Base-by-base conservation (phyloP, 768 basidiomycete species). In the Boletus rubropictus region DNA sequence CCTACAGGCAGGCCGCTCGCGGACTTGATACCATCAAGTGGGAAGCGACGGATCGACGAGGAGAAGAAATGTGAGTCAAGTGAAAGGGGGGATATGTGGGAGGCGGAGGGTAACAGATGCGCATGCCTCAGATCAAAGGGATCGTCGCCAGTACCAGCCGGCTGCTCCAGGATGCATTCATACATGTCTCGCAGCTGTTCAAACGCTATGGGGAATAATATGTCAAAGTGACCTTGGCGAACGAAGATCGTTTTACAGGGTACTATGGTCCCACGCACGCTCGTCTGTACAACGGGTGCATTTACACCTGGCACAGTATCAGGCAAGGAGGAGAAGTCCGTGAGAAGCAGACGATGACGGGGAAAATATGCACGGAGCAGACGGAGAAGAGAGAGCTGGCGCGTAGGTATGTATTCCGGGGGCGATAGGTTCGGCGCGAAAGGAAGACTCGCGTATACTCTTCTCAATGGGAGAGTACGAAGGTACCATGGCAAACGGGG, bases 131-230 rank as follows among this genome's bases (percentile, higher is more conserved):
- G 44, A 21, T 62, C 46, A n/a, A 53, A 49, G 12, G 46, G 50
- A 22, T 54, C 49, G 18, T 56, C 46, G 21, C 29, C 22, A 4
- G 36, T 43, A 7, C 71, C 70, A 32, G 56, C 53, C 4, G 83
- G 80, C 57, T 80, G 77, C 31, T 82, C 77, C 49, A 98, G 79
- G 46, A 85, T 76, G 54, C 81, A 74, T 60, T 93, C 88, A 67
- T 97, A 97, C 80, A 94, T 89, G 62, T 95, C 90, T 39, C 88
- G 74, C 44, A 98, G 74, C 18, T 75, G 77, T 43, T 78, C 79
- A 54, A 97, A 97, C 62, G 89, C 73, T 11, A 95, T 98, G 9
- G 96, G 96, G 72, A 99, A 99, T 72, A 99, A 90, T 51, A 98
- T 98, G 65, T 99, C 96, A 66, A 99, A 99, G 70, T 84, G 94